Evolutionary conservation across 2,329 filamentous ascomycete genomes (phyloP).

Genomic region (Alternaria atra): DNA sequence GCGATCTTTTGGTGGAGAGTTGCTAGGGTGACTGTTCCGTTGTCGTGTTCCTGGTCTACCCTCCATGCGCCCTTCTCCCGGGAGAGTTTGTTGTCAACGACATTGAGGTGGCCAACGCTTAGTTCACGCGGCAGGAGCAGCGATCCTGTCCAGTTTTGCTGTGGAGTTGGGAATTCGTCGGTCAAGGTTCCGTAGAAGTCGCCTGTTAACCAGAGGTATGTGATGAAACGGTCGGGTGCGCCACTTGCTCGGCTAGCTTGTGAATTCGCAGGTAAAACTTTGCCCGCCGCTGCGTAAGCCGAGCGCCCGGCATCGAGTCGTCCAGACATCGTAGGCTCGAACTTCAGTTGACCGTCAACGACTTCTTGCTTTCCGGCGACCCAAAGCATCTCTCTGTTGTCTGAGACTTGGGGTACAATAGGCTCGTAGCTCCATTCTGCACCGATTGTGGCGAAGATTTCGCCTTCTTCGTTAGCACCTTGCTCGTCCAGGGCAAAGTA

Average conservation of each 20-base stretch:
- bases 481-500: constrained; percentile 53
- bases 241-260: constrained; percentile 51
- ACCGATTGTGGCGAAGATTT: constrained; percentile 54
- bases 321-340: constrained; percentile 55
- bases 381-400: constrained; percentile 56
- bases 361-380: constrained; percentile 49
- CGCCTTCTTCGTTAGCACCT: constrained; percentile 53
- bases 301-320: constrained; percentile 54
- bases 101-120: constrained; percentile 54
- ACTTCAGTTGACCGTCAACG: constrained; percentile 38
- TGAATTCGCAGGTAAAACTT: constrained; percentile 52
- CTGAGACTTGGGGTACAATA: constrained; percentile 52
- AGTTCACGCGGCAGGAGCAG: constrained; percentile 57
- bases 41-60: constrained; percentile 38
- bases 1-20: constrained; percentile 54
- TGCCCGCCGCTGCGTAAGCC: constrained; percentile 57
- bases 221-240: constrained; percentile 55
- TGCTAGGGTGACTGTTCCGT: constrained; percentile 49
- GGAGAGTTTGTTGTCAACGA: constrained; percentile 54
- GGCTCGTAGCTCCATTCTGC: constrained; percentile 56
- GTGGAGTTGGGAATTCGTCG: constrained; percentile 49
- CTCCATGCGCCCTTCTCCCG: constrained; percentile 54
- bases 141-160: constrained; percentile 58
- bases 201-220: constrained; percentile 57
- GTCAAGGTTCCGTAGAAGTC: constrained; percentile 51